Evolutionary conservation across 2,329 filamentous ascomycete genomes (phyloP).

Genomic region (Amesomyces nigricolor): DNA sequence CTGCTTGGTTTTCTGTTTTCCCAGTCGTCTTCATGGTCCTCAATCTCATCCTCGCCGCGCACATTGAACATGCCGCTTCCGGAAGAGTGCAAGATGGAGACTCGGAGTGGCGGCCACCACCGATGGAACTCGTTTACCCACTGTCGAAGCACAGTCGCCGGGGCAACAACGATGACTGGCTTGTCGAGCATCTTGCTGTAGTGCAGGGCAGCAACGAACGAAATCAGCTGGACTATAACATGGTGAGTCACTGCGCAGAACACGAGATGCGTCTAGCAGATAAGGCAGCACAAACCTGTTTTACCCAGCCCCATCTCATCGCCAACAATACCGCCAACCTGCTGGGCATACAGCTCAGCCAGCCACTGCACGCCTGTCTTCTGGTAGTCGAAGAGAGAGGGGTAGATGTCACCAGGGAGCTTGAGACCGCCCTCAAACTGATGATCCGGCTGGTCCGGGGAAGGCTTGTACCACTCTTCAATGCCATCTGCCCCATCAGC

Average conservation of each 20-base stretch:
- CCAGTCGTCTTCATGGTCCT: slow-evolving; percentile 48
- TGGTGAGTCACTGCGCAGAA: slow-evolving; percentile 6
- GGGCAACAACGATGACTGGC: slow-evolving; percentile 86
- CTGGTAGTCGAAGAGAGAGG: slow-evolving; percentile 91
- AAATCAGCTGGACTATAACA: slow-evolving; percentile 49
- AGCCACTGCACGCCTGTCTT: slow-evolving; percentile 97
- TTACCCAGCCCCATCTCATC: slow-evolving; percentile 99
- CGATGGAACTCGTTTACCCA: slow-evolving; percentile 98
- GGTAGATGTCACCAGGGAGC: slow-evolving; percentile 87
- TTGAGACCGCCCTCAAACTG: slow-evolving; percentile 68
- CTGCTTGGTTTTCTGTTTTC: slow-evolving; percentile 41
- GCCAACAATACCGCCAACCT: slow-evolving; percentile 88
- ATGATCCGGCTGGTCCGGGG: slow-evolving; percentile 75
- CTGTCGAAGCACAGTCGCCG: slow-evolving; percentile 89
- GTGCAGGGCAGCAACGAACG: slow-evolving; percentile 84
- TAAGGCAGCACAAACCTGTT: slow-evolving; percentile 43
- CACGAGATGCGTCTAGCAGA: neutral
- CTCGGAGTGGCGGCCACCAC: slow-evolving; percentile 98
- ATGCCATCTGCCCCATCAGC: slow-evolving; percentile 47
- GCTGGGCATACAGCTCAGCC: slow-evolving; percentile 82
- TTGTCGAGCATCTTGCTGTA: slow-evolving; percentile 81
- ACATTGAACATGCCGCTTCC: slow-evolving; percentile 94
- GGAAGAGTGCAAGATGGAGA: slow-evolving; percentile 91
- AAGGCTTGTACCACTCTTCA: slow-evolving; percentile 76
- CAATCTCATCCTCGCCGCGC: slow-evolving; percentile 52